Base-by-base conservation (phyloP, 768 basidiomycete genomes). In the Trametes coccinea region DNA sequence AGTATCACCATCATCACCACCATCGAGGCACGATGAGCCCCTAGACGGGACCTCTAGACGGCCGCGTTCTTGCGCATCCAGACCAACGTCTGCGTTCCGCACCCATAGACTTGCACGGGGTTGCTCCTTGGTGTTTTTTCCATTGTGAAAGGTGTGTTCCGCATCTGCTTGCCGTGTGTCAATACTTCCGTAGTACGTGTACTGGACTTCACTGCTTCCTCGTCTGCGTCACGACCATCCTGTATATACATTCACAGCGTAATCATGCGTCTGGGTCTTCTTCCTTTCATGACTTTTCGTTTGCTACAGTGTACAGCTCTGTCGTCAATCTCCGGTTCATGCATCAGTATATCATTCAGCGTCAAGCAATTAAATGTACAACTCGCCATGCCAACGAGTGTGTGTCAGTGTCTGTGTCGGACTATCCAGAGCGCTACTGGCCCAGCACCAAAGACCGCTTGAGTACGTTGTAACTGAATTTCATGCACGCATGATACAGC, bases 251-350 rank as follows among this genome's bases (percentile, higher is more conserved):
- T 11, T 2, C 57, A 56, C 40, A 41, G 33, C 54, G 58, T 64
- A 60, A 60, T 60, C 29, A 49, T 49, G 62, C 27, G 57, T 51
- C 30, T 17, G 49, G 11, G 5, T 37, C 34, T 37, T 14, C 37
- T 46, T 34, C 41, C 30, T 43, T 4, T 14, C 29, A 49, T 31
- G 48, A 49, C 48, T 44, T 48, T 43, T 50, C 22, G 22, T 31
- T 62, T 62, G 62, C 57, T 63, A 63, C 62, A 59, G 53, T 59
- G 62, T 59, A 63, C 61, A 57, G 56, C 39, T 49, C 45, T 51
- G 41, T 49, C 56, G 13, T 49, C 51, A 57, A 29, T 56, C 33
- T 16, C 27, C 43, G 16, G 0, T 48, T 34, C 61, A 57, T 59
- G 62, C 56, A 47, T 40, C 31, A 54, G 49, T 63, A 60, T 61